Percentiles rank a stretch among this genome's conserved stretches.
Evolutionary conservation across 345 rosid genomes (phyloP).

Genomic region (Abelmoschus esculentus): DNA sequence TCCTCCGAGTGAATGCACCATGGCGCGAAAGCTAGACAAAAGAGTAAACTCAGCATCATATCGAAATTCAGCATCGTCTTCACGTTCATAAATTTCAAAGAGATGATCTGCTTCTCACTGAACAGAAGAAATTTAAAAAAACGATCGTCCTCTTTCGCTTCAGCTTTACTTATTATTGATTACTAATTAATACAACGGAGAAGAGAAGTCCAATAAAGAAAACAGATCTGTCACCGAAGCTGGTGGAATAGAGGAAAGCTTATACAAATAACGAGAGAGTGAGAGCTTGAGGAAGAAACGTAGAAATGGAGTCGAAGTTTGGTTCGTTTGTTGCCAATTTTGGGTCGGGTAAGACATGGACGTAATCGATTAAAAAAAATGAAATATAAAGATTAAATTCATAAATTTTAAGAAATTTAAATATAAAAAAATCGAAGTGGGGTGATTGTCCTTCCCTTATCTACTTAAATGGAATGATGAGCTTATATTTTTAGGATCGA

Average conservation of each 20-base stretch:
- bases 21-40: conserved; percentile 17
- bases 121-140: background rate
- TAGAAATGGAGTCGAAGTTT: background rate
- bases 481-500: background rate
- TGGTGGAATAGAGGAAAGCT: background rate
- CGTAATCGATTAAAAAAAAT: too few species aligned
- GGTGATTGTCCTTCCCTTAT: too few species aligned
- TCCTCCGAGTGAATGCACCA: conserved; percentile 21
- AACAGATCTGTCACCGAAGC: background rate
- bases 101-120: conserved; percentile 2
- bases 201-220: background rate
- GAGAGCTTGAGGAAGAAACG: background rate
- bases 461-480: background rate
- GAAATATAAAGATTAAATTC: too few species aligned
- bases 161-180: background rate
- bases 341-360: background rate
- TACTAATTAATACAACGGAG: background rate
- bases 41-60: conserved; percentile 12
- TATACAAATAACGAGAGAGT: background rate
- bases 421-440: too few species aligned
- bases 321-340: background rate
- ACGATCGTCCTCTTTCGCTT: background rate
- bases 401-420: too few species aligned
- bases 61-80: background rate
- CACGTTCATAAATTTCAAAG: background rate